phyloP scores from a whole-genome alignment of 2,329 filamentous ascomycete species.

The Penicillium olsonii region DNA sequence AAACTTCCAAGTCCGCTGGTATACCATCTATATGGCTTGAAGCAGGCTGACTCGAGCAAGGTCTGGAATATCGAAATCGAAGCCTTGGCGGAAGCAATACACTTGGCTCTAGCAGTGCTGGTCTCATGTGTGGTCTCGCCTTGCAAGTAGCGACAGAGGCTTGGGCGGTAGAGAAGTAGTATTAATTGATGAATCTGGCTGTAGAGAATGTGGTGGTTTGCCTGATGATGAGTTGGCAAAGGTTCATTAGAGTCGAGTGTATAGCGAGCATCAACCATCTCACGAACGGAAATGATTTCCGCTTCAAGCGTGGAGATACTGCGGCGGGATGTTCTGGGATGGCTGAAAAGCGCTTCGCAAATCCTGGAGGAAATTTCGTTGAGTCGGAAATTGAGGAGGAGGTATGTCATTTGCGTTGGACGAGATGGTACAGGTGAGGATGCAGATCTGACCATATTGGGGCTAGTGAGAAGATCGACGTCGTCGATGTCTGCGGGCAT shows the following conservation, averaged over 20 bases:
- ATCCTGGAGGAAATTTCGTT: conserved; percentile 40
- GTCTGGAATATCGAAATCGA: conserved; percentile 37
- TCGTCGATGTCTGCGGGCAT: conserved; percentile 41
- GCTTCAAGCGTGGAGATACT: conserved; percentile 29
- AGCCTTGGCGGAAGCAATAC: conserved; percentile 35
- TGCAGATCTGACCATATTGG: conserved; percentile 9
- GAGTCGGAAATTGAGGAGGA: conserved; percentile 41
- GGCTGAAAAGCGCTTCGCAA: conserved; percentile 36
- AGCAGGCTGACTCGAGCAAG: conserved; percentile 32
- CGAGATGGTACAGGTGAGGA: conserved; percentile 20
- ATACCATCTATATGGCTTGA: conserved; percentile 44
- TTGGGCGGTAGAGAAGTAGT: conserved; percentile 40
- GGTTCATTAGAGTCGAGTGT: conserved; percentile 26
- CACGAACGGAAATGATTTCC: conserved; percentile 33
- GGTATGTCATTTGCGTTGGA: conserved; percentile 46
- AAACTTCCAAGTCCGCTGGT: conserved; percentile 42
- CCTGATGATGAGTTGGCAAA: conserved; percentile 37
- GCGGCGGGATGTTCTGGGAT: conserved; percentile 22
- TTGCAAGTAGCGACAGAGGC: conserved; percentile 34
- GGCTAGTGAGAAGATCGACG: conserved; percentile 32
- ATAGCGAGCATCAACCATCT: conserved; percentile 34
- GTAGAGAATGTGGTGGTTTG: conserved; percentile 44
- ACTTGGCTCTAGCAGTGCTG: conserved; percentile 32
- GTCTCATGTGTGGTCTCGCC: conserved; percentile 34
- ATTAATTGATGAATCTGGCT: conserved; percentile 42